phyloP scores from a whole-genome alignment of 164 flowering plant genomes.

The Piper betle region DNA sequence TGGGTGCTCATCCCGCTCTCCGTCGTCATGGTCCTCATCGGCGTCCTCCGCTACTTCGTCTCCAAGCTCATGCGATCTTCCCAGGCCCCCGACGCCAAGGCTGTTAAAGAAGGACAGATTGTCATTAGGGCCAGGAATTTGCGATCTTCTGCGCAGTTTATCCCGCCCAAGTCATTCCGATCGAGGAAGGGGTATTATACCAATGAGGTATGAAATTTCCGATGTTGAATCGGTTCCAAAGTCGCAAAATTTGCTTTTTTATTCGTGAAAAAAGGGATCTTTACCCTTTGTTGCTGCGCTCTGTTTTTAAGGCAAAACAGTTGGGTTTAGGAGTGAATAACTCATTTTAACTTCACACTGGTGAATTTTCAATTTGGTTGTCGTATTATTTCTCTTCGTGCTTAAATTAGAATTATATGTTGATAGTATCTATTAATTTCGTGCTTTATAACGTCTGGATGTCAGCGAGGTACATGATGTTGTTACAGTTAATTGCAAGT shows the following conservation, averaged over 20 bases:
- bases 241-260: background rate
- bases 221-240: background rate
- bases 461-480: too few relatives aligned
- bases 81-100: conserved; percentile 65
- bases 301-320: too few relatives aligned
- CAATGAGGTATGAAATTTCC: conserved; percentile 50
- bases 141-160: conserved; percentile 64
- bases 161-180: conserved; percentile 75
- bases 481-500: too few relatives aligned
- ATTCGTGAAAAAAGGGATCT: background rate
- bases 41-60: conserved; percentile 83
- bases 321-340: too few relatives aligned
- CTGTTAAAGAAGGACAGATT: conserved; percentile 89
- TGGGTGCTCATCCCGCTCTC: conserved; percentile 97
- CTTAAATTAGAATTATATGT: too few relatives aligned
- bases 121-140: conserved; percentile 83
- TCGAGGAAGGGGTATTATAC: conserved; percentile 57
- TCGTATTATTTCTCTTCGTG: too few relatives aligned
- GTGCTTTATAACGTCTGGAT: too few relatives aligned
- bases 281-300: too few relatives aligned
- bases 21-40: conserved; percentile 91
- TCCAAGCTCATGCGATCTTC: conserved; percentile 85
- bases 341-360: too few relatives aligned
- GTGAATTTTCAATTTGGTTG: too few relatives aligned
- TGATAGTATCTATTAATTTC: too few relatives aligned